Evolutionary conservation across 805 yeast genomes (phyloP).

Genomic region (Ogataea nitratoaversa): DNA sequence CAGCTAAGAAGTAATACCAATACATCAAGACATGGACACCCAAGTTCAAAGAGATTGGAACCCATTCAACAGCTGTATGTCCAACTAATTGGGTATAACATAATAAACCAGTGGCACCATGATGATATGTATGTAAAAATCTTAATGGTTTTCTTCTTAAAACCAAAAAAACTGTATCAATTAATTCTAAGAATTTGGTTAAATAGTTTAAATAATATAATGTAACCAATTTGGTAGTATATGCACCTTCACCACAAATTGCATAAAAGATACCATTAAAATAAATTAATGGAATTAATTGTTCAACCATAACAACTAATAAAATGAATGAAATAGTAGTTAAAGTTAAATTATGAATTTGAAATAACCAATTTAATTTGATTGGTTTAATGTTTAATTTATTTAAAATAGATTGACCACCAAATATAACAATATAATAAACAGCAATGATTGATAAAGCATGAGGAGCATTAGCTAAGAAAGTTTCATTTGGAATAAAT

Average conservation of each 20-base stretch:
- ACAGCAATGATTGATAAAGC: conserved; percentile 48
- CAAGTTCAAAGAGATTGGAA: conserved; percentile 82
- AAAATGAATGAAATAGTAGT: conserved; percentile 65
- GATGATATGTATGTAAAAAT: conserved; percentile 94
- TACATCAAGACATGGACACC: conserved; percentile 96
- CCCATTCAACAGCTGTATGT: conserved; percentile 90
- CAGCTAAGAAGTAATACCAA: conserved; percentile 91
- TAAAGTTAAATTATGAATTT: conserved; percentile 75
- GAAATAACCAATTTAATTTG: conserved; percentile 73
- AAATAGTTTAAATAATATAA: conserved; percentile 88
- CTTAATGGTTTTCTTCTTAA: conserved; percentile 87
- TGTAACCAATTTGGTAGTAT: conserved; percentile 79
- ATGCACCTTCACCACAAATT: conserved; percentile 72
- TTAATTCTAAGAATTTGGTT: conserved; percentile 82
- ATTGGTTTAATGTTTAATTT: conserved; percentile 54
- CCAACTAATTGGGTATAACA: conserved; percentile 94
- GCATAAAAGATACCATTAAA: conserved; percentile 78
- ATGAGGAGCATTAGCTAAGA: conserved; percentile 60
- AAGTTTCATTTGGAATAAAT: conserved; percentile 62
- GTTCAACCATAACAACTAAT: conserved; percentile 73
- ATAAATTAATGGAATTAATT: conserved; percentile 71
- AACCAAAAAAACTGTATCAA: conserved; percentile 89
- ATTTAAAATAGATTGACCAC: conserved; percentile 68
- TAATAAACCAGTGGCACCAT: conserved; percentile 94
- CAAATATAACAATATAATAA: conserved; percentile 81